phyloP scores from a whole-genome alignment of 2,329 filamentous ascomycete species.

The Mycosphaerella sp. region DNA sequence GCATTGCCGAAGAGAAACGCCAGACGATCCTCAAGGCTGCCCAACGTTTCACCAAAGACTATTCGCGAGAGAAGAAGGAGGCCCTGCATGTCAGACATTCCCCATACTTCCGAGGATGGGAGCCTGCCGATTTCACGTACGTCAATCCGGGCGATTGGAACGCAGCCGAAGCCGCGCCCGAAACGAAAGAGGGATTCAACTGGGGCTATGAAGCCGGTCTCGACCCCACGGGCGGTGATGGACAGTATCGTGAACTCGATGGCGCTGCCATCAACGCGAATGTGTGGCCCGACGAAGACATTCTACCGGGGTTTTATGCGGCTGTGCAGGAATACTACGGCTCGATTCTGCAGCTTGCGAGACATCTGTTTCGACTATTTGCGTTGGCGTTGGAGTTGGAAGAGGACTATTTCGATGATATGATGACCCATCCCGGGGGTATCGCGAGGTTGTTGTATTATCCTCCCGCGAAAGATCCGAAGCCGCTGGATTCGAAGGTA shows the following conservation, averaged over 20 bases:
- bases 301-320: slow-evolving; percentile 36
- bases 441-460: slow-evolving; percentile 39
- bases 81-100: slow-evolving; percentile 37
- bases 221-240: slow-evolving; percentile 38
- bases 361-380: slow-evolving; percentile 39
- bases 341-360: slow-evolving; percentile 34
- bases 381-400: slow-evolving; percentile 35
- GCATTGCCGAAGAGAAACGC: slow-evolving; percentile 28
- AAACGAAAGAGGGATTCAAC: slow-evolving; percentile 41
- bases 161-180: slow-evolving; percentile 24
- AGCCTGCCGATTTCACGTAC: slow-evolving; percentile 38
- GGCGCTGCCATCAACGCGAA: slow-evolving; percentile 34
- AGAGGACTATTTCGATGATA: slow-evolving; percentile 37
- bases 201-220: slow-evolving; percentile 39
- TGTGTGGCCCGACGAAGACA: slow-evolving; percentile 37
- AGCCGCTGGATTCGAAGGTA: slow-evolving; percentile 12
- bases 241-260: slow-evolving; percentile 38
- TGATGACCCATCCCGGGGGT: slow-evolving; percentile 38
- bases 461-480: slow-evolving; percentile 29
- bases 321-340: slow-evolving; percentile 37
- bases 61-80: slow-evolving; percentile 34
- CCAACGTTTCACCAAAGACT: slow-evolving; percentile 33
- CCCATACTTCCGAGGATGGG: slow-evolving; percentile 38
- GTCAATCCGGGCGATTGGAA: slow-evolving; percentile 35
- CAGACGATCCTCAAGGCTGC: slow-evolving; percentile 35